phyloP scores from a whole-genome alignment of 2,329 filamentous ascomycete species.

The Elsinoe necatrix region DNA sequence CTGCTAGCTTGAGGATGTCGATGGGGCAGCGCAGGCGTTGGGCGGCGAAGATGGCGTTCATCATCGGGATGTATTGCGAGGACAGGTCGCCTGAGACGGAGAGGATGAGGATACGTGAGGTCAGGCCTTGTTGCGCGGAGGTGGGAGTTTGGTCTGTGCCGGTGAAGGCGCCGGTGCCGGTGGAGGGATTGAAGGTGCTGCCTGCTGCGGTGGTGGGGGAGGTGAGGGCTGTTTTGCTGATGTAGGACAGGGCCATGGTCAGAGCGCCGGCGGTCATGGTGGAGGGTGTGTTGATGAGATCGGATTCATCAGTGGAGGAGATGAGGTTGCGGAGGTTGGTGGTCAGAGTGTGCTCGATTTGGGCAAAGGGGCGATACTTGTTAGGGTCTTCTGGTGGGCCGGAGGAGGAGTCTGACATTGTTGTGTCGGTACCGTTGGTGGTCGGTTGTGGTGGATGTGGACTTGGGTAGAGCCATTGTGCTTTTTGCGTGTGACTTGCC shows the following conservation, averaged over 20 bases:
- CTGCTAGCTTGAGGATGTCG: constrained; percentile 79
- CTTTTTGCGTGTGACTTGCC: constrained; percentile 77
- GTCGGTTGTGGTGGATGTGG: constrained; percentile 23
- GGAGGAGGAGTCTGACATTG: constrained; percentile 23
- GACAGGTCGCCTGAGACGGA: constrained; percentile 83
- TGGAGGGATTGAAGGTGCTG: constrained; percentile 46
- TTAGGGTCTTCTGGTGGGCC: constrained; percentile 51
- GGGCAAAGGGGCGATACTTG: constrained; percentile 87
- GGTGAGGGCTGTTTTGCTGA: constrained; percentile 63
- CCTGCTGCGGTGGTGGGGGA: constrained; percentile 32
- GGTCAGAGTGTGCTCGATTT: constrained; percentile 75
- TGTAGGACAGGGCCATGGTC: constrained; percentile 80
- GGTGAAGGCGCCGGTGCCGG: constrained; percentile 45
- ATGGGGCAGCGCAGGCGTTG: constrained; percentile 81
- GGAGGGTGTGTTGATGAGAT: constrained; percentile 61
- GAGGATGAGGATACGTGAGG: constrained; percentile 78
- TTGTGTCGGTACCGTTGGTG: constrained; percentile 23
- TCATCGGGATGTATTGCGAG: constrained; percentile 90
- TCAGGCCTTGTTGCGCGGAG: constrained; percentile 43
- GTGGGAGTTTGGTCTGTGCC: constrained; percentile 36
- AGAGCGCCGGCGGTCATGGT: constrained; percentile 87
- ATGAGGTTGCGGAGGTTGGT: constrained; percentile 67
- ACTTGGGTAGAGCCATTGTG: constrained; percentile 80
- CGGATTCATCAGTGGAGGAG: constrained; percentile 53
- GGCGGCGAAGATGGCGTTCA: constrained; percentile 97